Evolutionary conservation across 208 protist genomes (phyloP).

Genomic region (Histomonas meleagridis): DNA sequence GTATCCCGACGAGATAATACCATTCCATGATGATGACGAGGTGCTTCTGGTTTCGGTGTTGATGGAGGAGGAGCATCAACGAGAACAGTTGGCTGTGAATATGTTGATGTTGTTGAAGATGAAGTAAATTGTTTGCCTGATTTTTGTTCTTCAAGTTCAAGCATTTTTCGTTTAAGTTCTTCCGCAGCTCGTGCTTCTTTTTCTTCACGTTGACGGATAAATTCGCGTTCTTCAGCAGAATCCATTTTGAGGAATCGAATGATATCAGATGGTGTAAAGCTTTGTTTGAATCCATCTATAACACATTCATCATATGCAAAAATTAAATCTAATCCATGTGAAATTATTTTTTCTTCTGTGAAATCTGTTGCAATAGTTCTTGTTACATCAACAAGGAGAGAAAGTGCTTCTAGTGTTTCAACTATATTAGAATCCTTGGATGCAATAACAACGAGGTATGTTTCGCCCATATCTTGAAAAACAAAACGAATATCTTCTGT

Average conservation of each 20-base stretch:
- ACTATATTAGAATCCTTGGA: slow-evolving; percentile 14
- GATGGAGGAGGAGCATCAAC: neutral
- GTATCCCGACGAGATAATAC: neutral
- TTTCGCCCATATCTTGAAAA: neutral
- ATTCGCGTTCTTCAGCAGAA: neutral
- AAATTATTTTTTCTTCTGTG: slow-evolving; percentile 7
- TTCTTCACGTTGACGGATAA: neutral
- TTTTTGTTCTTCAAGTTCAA: neutral
- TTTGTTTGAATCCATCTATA: slow-evolving; percentile 4
- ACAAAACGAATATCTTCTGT: neutral
- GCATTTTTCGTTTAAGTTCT: neutral
- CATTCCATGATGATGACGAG: neutral
- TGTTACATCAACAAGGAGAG: neutral
- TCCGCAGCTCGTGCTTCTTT: neutral
- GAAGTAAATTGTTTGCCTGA: neutral
- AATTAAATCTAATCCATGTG: neutral
- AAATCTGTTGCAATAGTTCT: neutral
- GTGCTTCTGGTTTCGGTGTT: neutral
- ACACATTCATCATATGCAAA: slow-evolving; percentile 36
- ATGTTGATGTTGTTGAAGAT: neutral
- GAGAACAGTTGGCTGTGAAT: neutral
- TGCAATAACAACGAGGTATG: neutral
- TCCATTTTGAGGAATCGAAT: neutral
- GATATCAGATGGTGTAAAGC: neutral
- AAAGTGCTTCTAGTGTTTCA: neutral